phyloP scores from a whole-genome alignment of 202 grass and related monocot species.

The Eragrostis tef region DNA sequence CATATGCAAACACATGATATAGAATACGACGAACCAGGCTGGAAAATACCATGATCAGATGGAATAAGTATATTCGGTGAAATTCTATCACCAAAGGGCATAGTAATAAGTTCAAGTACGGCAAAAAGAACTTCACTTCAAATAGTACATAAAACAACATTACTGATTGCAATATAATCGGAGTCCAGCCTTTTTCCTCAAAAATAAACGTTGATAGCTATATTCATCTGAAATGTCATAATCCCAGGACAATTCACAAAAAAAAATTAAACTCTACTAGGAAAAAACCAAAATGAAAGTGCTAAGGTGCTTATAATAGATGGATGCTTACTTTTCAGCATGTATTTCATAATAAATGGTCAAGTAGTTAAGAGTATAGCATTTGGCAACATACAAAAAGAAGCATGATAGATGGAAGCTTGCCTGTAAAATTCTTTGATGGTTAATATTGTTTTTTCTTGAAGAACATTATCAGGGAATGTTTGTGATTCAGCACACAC shows the following conservation, averaged over 20 bases:
- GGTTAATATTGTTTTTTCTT: slow-evolving; percentile 80
- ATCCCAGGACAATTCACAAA: background rate
- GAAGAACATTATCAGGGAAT: slow-evolving; percentile 61
- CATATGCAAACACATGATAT: background rate
- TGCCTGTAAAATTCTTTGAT: slow-evolving; percentile 92
- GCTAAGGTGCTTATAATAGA: background rate
- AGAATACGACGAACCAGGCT: background rate
- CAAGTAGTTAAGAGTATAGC: background rate
- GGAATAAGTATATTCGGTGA: too few relatives aligned
- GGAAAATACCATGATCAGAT: background rate
- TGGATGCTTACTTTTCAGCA: background rate
- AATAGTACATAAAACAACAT: slow-evolving; percentile 4
- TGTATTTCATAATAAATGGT: slow-evolving; percentile 18
- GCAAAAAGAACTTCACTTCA: background rate
- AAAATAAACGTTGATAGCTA: background rate
- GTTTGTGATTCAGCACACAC: slow-evolving; percentile 29
- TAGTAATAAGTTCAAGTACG: background rate
- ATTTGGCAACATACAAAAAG: slow-evolving; percentile 34
- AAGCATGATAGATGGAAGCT: slow-evolving; percentile 23
- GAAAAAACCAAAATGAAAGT: background rate
- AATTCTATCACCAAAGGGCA: background rate
- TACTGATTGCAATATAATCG: background rate
- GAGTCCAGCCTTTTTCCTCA: background rate
- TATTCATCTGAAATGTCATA: background rate
- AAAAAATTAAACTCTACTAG: background rate